Evolutionary conservation across 2,329 filamentous ascomycete species (phyloP).

Genomic region (Drechslerella dactyloides): DNA sequence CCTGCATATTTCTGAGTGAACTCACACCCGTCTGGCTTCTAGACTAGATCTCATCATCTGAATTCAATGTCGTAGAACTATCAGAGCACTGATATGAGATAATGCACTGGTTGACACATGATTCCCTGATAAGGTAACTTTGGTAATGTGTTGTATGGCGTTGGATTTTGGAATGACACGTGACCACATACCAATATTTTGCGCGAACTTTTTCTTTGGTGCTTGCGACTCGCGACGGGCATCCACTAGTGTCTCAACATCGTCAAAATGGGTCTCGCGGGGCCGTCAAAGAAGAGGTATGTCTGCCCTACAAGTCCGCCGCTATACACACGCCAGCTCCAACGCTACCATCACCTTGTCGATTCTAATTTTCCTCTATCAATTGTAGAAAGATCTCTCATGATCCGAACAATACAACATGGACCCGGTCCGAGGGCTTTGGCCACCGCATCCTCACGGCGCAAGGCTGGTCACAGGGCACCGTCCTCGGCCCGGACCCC

Average conservation of each 20-base stretch:
- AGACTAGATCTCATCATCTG: no score
- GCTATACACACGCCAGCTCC: background rate
- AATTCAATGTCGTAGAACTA: no score
- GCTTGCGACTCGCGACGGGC: background rate
- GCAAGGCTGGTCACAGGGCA: conserved; percentile 89
- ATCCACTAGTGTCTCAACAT: background rate
- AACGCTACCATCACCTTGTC: background rate
- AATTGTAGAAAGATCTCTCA: conserved; percentile 72
- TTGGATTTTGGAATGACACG: no score
- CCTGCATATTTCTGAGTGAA: no score
- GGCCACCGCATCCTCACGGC: conserved; percentile 86
- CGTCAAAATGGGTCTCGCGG: conserved; percentile 50
- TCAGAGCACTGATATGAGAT: no score
- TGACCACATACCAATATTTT: no score
- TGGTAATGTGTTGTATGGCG: no score
- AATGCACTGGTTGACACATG: no score
- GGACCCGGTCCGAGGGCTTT: conserved; percentile 82
- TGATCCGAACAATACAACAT: conserved; percentile 95
- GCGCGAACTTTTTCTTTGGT: background rate
- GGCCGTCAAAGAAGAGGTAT: conserved; percentile 49
- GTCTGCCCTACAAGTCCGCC: background rate
- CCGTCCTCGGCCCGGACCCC: conserved; percentile 78
- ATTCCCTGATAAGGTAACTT: no score
- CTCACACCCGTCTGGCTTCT: no score
- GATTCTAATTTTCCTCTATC: background rate